phyloP scores from a whole-genome alignment of 116 monocot species.

The Zostera marina region DNA sequence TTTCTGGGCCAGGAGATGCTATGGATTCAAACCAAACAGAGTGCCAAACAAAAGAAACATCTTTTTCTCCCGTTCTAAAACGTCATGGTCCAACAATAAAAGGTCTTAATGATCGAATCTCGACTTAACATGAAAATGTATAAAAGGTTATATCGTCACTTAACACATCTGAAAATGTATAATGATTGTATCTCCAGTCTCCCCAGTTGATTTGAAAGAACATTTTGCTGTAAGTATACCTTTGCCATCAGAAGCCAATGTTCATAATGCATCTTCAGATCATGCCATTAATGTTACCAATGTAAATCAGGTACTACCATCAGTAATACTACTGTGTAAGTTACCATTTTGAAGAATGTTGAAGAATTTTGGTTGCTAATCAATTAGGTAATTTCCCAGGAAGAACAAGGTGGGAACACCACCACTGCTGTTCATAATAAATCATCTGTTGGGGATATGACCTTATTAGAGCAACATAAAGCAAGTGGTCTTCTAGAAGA shows the following conservation, averaged over 20 bases:
- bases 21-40: conserved; percentile 21
- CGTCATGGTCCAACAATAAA: background rate
- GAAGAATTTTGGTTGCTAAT: background rate
- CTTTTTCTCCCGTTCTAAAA: background rate
- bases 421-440: background rate
- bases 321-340: background rate
- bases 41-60: background rate
- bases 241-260: background rate
- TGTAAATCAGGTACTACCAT: background rate
- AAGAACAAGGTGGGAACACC: conserved; percentile 1
- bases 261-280: background rate
- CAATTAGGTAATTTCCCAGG: background rate
- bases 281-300: background rate
- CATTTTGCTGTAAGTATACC: background rate
- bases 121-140: background rate
- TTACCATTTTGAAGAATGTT: background rate
- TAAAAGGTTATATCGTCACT: background rate
- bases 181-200: background rate
- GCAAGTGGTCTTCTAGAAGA: background rate
- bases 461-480: background rate
- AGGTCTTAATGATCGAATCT: background rate
- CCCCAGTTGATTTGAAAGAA: background rate
- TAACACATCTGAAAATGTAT: conserved; percentile 1
- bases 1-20: conserved; percentile 6
- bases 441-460: background rate